A percentile compares a stretch with the other conserved stretches of the same genome.
phyloP scores from a whole-genome alignment of 139 green algal genomes.

The Chlamydomonas asymmetrica region DNA sequence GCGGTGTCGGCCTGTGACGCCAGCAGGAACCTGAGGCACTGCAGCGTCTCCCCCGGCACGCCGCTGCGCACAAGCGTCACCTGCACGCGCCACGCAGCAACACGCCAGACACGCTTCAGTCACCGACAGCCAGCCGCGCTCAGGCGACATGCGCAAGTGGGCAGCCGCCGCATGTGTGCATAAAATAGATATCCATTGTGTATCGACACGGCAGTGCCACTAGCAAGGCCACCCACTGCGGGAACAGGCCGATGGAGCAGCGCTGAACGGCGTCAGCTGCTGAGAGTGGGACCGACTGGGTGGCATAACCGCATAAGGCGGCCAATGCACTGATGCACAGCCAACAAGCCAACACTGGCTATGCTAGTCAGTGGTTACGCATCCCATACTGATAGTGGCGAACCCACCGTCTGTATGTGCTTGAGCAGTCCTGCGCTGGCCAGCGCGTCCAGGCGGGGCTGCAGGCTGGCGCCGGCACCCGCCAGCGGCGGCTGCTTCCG shows the following conservation, averaged over 20 bases:
- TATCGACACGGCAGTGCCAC: not conserved
- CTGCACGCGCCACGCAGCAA: slow-evolving; percentile 11
- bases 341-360: not conserved
- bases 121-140: too few relatives aligned
- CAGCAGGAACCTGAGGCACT: slow-evolving; percentile 49
- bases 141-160: not conserved
- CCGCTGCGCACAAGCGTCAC: slow-evolving; percentile 31
- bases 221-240: slow-evolving; percentile 5
- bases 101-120: too few relatives aligned
- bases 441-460: slow-evolving; percentile 31
- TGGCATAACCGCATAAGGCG: slow-evolving; percentile 6
- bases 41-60: slow-evolving; percentile 40
- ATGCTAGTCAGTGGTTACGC: too few relatives aligned
- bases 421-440: slow-evolving; percentile 25
- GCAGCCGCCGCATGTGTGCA: not conserved
- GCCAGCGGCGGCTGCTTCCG: slow-evolving; percentile 20
- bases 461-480: not conserved
- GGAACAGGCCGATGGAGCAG: not conserved
- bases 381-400: not conserved
- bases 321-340: not conserved
- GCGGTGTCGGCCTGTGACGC: slow-evolving; percentile 11
- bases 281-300: too few relatives aligned
- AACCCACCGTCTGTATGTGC: slow-evolving; percentile 40
- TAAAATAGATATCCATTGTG: not conserved
- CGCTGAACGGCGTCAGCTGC: too few relatives aligned